Evolutionary conservation across 805 yeast genomes (phyloP).

Genomic region (Metschnikowia chrysomelidarum): DNA sequence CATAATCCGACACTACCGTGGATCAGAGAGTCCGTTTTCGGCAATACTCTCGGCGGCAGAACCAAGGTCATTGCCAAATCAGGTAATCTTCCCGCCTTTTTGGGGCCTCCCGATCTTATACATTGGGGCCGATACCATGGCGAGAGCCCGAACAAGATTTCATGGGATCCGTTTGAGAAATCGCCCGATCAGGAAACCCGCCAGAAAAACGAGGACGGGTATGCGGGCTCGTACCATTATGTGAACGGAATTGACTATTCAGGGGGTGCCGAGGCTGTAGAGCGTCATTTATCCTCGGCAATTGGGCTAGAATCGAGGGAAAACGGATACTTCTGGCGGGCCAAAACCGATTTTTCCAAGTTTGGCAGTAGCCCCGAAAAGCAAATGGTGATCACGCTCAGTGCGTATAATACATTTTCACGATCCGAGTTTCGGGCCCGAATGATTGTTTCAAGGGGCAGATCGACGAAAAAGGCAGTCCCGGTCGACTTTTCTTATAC

Average conservation of each 20-base stretch:
- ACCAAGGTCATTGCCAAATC: constrained; percentile 21
- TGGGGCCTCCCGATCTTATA: constrained; percentile 40
- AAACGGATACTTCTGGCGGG: constrained; percentile 20
- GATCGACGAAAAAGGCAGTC: constrained; percentile 7
- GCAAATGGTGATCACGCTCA: constrained; percentile 49
- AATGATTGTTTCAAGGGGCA: constrained; percentile 34
- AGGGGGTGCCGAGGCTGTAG: constrained; percentile 25
- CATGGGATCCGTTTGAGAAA: constrained; percentile 28
- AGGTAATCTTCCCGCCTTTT: constrained; percentile 13
- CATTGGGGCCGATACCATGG: constrained; percentile 40
- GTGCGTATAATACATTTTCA: constrained; percentile 72
- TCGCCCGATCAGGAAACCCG: too few relatives aligned
- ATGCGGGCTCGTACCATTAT: constrained; percentile 39
- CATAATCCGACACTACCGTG: constrained; percentile 21
- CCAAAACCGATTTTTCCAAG: constrained; percentile 5
- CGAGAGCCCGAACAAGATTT: constrained; percentile 25
- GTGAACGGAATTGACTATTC: constrained; percentile 33
- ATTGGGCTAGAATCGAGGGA: constrained; percentile 24
- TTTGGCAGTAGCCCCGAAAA: constrained; percentile 18
- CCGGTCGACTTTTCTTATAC: constrained; percentile 12
- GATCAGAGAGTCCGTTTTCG: constrained; percentile 31
- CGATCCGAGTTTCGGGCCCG: constrained; percentile 72
- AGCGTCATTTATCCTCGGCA: constrained; percentile 26
- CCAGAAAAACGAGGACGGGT: constrained; percentile 35
- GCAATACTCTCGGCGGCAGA: constrained; percentile 29